Conservation (phyloP, 2,329 filamentous ascomycete genomes). For the Diaporthe velutina region DNA sequence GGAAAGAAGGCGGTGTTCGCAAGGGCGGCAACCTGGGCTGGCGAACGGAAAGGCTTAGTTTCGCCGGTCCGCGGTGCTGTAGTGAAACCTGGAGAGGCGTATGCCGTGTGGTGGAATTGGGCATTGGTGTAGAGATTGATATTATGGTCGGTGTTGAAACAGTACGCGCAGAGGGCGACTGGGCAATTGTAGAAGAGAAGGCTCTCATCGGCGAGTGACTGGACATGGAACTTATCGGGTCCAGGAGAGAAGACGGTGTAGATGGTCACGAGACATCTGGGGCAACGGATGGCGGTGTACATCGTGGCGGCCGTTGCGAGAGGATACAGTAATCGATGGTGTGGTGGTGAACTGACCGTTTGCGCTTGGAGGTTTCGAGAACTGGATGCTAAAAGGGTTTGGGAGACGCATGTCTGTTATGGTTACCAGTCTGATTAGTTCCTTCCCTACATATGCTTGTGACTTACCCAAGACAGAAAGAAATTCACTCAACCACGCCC, state of each 20-base stretch:
- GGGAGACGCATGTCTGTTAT: neutral
- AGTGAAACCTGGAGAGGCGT: fast-evolving
- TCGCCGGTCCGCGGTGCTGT: neutral
- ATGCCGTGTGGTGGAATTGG: fast-evolving
- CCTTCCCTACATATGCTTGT: too few species aligned
- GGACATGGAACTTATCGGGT: neutral
- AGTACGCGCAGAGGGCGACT: neutral
- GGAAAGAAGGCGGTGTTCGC: neutral
- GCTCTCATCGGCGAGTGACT: neutral
- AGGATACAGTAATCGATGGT: neutral
- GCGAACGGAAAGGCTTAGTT: neutral
- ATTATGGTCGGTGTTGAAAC: neutral
- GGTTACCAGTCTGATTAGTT: too few species aligned
- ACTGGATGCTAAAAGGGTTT: neutral
- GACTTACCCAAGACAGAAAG: too few species aligned
- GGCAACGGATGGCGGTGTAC: neutral
- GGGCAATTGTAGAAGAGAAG: slow-evolving; percentile 1
- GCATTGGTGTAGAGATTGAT: neutral
- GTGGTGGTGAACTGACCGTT: neutral
- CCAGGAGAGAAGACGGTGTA: neutral
- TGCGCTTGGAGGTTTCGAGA: neutral
- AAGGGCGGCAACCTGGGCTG: neutral
- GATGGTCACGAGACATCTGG: neutral
- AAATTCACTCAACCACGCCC: too few species aligned
- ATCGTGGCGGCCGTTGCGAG: neutral